A percentile compares a stretch with the other conserved stretches of the same genome.
phyloP scores from a whole-genome alignment of 257 asterid genomes.

The Jasminum sambac region DNA sequence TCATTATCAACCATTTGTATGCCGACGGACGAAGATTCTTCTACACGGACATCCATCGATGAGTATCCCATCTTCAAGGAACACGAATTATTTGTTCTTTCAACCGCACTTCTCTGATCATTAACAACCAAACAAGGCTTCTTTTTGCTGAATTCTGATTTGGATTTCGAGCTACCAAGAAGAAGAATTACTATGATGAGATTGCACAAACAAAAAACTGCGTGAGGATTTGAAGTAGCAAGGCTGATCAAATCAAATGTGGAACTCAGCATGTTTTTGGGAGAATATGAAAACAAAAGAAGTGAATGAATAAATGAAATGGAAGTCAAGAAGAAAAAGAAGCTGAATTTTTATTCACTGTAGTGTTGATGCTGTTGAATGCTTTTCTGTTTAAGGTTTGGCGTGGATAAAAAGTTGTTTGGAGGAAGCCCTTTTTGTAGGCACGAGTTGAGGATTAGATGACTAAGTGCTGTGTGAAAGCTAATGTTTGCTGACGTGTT shows the following conservation, averaged over 20 bases:
- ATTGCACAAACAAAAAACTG: constrained; percentile 61
- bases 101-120: background rate
- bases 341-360: background rate
- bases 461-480: constrained; percentile 45
- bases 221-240: constrained; percentile 57
- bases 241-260: constrained; percentile 49
- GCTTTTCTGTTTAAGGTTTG: background rate
- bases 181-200: constrained; percentile 55
- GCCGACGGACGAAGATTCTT: constrained; percentile 21
- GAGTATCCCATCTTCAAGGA: constrained; percentile 1
- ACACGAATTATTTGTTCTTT: background rate
- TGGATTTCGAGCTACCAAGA: constrained; percentile 37
- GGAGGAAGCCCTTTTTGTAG: constrained; percentile 10
- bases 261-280: constrained; percentile 39
- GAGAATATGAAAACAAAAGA: background rate
- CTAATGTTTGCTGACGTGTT: constrained; percentile 23
- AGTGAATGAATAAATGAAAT: background rate
- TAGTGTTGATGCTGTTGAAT: background rate
- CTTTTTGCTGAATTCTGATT: constrained; percentile 13
- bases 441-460: constrained; percentile 10
- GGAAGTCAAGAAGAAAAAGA: background rate
- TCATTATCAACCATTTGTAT: constrained; percentile 9
- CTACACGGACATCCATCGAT: background rate
- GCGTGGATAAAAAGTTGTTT: background rate
- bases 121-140: background rate